phyloP scores from a whole-genome alignment of 805 yeast genomes.

The Yamadazyma scolyti region DNA sequence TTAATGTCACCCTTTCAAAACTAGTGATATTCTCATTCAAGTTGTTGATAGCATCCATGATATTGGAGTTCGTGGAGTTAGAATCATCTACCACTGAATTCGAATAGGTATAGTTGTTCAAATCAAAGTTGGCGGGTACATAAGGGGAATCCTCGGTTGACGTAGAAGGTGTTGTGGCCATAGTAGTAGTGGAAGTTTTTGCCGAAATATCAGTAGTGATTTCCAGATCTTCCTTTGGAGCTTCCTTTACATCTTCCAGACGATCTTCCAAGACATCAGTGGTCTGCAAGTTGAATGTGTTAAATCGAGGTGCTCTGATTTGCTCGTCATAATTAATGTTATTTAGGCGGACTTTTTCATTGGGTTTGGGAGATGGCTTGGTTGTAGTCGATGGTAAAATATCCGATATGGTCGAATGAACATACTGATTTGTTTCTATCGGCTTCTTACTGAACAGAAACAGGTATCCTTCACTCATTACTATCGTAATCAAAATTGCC shows the following conservation, averaged over 20 bases:
- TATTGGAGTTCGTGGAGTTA: conserved; percentile 4
- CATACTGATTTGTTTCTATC: conserved; percentile 12
- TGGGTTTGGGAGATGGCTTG: background rate
- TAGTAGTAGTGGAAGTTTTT: no score
- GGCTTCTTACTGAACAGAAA: conserved; percentile 32
- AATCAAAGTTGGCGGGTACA: conserved; percentile 46
- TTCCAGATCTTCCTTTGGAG: background rate
- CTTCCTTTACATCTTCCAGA: no score
- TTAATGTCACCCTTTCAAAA: conserved; percentile 13
- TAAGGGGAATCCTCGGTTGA: no score
- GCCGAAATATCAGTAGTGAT: background rate
- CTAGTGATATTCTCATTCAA: conserved; percentile 18
- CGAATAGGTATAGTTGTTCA: conserved; percentile 16
- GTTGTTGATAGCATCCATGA: conserved; percentile 17
- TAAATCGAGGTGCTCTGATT: conserved; percentile 50
- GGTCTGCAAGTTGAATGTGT: no score
- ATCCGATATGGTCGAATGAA: conserved; percentile 25
- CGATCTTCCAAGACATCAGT: no score
- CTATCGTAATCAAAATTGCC: no score
- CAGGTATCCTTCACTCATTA: conserved; percentile 11
- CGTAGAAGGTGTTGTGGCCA: no score
- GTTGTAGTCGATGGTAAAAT: conserved; percentile 14
- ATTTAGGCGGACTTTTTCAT: conserved; percentile 10
- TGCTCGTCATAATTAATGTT: conserved; percentile 48
- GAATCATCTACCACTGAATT: conserved; percentile 2